These are phyloP conservation scores for Salvia sclarea DNA, from an alignment of 305 asterid genomes.

Conservation along the genomic window DNA sequence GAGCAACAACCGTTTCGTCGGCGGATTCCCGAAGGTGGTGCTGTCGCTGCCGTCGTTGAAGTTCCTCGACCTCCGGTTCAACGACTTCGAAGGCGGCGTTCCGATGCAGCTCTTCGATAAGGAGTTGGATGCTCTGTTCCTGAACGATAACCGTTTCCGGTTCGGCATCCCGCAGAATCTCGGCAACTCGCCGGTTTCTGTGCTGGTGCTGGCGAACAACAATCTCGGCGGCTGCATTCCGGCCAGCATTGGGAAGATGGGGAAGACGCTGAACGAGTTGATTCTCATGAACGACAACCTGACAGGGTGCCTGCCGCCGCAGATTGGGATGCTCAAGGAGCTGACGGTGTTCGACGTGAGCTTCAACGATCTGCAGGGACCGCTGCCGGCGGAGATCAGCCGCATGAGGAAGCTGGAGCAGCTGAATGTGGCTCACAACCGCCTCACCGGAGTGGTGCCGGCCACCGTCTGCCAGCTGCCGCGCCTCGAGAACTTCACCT, in stretches of 20 bases:
- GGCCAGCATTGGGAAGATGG: constrained; percentile 67
- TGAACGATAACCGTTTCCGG: constrained; percentile 61
- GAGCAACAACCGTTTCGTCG: constrained; percentile 72
- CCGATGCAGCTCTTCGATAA: constrained; percentile 64
- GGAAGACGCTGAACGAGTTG: constrained; percentile 62
- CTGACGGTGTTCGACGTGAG: constrained; percentile 61
- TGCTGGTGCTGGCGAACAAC: constrained; percentile 69
- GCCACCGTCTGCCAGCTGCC: constrained; percentile 57
- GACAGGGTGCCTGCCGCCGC: constrained; percentile 70
- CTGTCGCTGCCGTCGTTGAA: constrained; percentile 52
- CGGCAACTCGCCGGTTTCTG: constrained; percentile 77
- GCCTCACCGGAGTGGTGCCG: constrained; percentile 58
- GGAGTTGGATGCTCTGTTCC: constrained; percentile 62
- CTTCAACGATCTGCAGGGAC: constrained; percentile 51
- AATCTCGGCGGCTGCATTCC: constrained; percentile 77
- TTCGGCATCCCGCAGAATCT: constrained; percentile 65
- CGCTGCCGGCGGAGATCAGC: constrained; percentile 53
- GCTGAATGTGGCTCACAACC: constrained; percentile 61
- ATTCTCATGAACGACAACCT: constrained; percentile 54
- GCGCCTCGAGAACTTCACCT: constrained; percentile 56
- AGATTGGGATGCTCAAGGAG: constrained; percentile 56
- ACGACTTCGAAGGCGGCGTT: constrained; percentile 72
- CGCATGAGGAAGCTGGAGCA: constrained; percentile 54
- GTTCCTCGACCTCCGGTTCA: constrained; percentile 69
- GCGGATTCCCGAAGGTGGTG: constrained; percentile 63